A percentile compares a stretch with the other conserved stretches of the same genome.
Evolutionary conservation across 2,329 filamentous ascomycete species (phyloP).

Genomic region (Cryphonectria japonica): DNA sequence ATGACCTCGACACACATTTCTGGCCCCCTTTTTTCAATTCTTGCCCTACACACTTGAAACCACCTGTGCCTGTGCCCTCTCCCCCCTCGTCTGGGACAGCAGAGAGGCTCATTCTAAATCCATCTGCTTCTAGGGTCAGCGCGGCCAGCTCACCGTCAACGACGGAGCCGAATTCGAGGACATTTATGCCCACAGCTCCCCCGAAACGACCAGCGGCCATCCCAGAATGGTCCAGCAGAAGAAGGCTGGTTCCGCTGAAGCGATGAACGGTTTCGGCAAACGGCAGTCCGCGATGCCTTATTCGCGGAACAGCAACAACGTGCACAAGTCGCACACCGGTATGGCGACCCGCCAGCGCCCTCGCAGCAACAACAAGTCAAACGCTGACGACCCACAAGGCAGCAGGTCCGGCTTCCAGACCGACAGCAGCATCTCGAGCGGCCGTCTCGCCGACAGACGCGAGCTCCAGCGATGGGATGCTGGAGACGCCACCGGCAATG

Average conservation of each 20-base stretch:
- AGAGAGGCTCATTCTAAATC: conserved; percentile 26
- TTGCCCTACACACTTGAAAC: conserved; percentile 9
- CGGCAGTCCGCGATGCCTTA: conserved; percentile 40
- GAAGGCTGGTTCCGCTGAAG: conserved; percentile 37
- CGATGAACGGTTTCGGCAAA: conserved; percentile 37
- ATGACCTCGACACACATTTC: conserved; percentile 20
- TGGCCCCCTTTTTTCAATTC: conserved; percentile 9
- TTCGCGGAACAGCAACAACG: conserved; percentile 41
- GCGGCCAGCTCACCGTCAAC: conserved; percentile 36
- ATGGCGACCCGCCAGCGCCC: conserved; percentile 17
- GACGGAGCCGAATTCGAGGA: conserved; percentile 39
- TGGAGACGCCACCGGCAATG: conserved; percentile 48
- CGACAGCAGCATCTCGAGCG: conserved; percentile 84
- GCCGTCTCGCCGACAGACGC: conserved; percentile 70
- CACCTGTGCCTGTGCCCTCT: background rate
- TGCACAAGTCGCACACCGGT: conserved; percentile 46
- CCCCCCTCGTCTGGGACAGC: conserved; percentile 16
- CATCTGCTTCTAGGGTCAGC: conserved; percentile 36
- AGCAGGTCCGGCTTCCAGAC: conserved; percentile 75
- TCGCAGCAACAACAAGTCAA: background rate
- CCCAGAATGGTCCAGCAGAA: conserved; percentile 42
- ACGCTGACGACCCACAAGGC: conserved; percentile 51
- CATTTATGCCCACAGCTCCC: conserved; percentile 36
- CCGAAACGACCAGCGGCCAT: conserved; percentile 34
- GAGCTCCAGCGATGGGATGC: conserved; percentile 79